Conservation (phyloP, 148 eudicot species). For the Diospyros lotus region DNA sequence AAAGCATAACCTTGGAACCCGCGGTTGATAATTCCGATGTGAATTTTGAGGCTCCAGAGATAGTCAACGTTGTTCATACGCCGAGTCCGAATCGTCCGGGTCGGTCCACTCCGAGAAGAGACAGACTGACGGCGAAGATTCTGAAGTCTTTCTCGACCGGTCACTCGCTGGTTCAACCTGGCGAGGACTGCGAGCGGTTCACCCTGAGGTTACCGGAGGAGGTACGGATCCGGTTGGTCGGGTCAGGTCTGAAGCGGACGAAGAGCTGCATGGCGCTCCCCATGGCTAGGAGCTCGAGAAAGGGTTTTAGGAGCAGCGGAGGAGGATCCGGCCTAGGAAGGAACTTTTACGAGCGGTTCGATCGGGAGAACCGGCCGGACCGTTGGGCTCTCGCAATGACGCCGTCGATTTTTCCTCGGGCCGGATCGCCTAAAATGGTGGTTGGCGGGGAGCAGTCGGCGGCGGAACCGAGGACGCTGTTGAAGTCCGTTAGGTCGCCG, state of each 20-base stretch:
- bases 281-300: constrained; percentile 19
- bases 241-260: constrained; percentile 28
- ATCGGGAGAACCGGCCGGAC: constrained; percentile 33
- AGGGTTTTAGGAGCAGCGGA: constrained; percentile 23
- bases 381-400: constrained; percentile 46
- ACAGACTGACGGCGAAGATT: constrained; percentile 24
- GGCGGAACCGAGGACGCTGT: too few species aligned
- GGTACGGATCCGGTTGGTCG: constrained; percentile 33
- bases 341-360: constrained; percentile 23
- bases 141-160: constrained; percentile 55
- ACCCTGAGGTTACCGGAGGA: constrained; percentile 47
- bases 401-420: constrained; percentile 48
- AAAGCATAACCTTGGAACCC: neutral
- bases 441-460: too few species aligned
- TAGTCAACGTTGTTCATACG: constrained; percentile 11
- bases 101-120: constrained; percentile 22
- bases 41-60: neutral
- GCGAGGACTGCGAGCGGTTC: constrained; percentile 39
- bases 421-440: neutral
- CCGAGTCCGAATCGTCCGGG: constrained; percentile 26
- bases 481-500: too few species aligned
- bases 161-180: constrained; percentile 41
- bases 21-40: too few species aligned
- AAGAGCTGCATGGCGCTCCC: constrained; percentile 28
- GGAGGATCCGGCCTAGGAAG: constrained; percentile 27